Base-by-base conservation (phyloP, 2,329 filamentous ascomycete genomes). In the Myriosclerotinia duriaeana region DNA sequence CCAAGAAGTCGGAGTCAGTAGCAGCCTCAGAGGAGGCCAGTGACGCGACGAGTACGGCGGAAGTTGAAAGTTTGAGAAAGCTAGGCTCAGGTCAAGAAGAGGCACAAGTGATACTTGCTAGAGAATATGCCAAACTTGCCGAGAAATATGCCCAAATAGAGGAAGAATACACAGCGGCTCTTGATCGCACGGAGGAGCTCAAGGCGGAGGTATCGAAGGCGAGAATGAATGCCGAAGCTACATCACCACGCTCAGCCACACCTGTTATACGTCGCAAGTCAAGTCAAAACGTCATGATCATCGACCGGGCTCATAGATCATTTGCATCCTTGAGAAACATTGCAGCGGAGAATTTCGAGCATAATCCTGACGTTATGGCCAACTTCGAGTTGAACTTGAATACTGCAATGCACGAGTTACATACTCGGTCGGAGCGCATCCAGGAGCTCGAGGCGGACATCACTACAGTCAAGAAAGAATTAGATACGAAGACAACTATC, bases 401-500 rank as follows among this genome's bases (percentile, higher is more conserved):
- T 74, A 86, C 92, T 2, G 92, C 94, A 67, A 94, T 97, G 88
- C 91, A 95, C 73, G 95, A 99, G 76, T 83, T 99, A 44, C 90
- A 97, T 71, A 84, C 84, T 12, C 88, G 93, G 53, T 93, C 93
- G 50, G 93, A 98, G 77, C 88, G 93, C 38, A 93, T 97, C 64
- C 91, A 96, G 75, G 89, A 93, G 73, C 83, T 99, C 17, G 95
- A 99, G 78, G 87, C 88, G 7, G 94, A 97, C 72, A 86, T 97
- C 66, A 82, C 88, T 36, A 88, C 87, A 5, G 87, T 93, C 30
- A 95, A 92, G 81, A 97, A 93, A 80, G 95, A 99, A 78, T 96
- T 98, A 89, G 95, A 99, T 76, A 89, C 86, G 69, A 99, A 99
- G 85, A 93, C 94, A 82, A 91, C 92, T 40, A 93, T 99, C 75